These are phyloP conservation scores for Phycomyces nitens DNA, from an alignment of 192 early-diverging fungal genomes.

Conservation along the genomic window DNA sequence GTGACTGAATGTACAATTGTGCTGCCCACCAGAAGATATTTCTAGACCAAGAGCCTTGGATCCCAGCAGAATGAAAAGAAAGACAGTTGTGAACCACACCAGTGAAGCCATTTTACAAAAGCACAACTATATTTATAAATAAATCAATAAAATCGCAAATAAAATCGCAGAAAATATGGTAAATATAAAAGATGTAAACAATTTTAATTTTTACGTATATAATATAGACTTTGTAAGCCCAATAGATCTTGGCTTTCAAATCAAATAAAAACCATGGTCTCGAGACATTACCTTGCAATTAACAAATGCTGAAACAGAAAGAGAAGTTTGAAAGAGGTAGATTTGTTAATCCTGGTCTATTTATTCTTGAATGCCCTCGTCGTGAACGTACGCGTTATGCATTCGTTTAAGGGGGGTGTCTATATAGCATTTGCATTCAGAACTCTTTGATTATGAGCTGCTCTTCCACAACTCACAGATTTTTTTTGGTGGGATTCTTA, in stretches of 20 bases:
- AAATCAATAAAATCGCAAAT: too few species aligned
- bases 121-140: too few species aligned
- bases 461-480: background rate
- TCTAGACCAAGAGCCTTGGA: background rate
- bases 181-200: background rate
- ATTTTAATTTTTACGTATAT: too few species aligned
- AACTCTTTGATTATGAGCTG: background rate
- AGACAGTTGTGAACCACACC: background rate
- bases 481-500: too few species aligned
- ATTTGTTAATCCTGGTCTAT: background rate
- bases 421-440: background rate
- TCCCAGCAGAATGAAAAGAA: background rate
- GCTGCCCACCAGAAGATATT: background rate
- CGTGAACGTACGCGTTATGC: conserved; percentile 2
- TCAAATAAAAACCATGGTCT: too few species aligned
- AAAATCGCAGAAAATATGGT: too few species aligned
- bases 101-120: background rate
- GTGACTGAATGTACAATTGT: background rate
- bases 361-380: background rate
- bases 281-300: too few species aligned
- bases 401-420: background rate
- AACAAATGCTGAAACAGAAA: background rate
- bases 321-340: background rate
- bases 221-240: too few species aligned
- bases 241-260: too few species aligned